Base-by-base conservation (phyloP, 1,139 yeast species). In the Wickerhamiella pararugosa region DNA sequence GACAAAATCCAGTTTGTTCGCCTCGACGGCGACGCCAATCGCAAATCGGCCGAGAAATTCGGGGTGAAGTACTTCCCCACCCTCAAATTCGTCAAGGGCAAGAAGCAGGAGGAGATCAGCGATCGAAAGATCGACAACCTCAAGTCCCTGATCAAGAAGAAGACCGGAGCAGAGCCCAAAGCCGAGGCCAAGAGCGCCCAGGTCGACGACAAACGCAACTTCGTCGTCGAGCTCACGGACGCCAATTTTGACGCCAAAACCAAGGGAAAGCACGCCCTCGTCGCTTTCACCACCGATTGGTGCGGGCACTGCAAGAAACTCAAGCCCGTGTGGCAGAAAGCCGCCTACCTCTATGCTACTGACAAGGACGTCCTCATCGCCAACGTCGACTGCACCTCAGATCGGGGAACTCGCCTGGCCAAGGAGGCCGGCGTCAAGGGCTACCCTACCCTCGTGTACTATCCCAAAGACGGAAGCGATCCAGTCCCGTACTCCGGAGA, bases 251-350 rank as follows among this genome's bases (percentile, higher is more conserved):
- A 44, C 43, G 46, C 44, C 1, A 40, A 28, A 5, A 30, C 46
- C 11, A 37, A 37, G 10, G 52, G 46, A 35, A 49, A 50, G 43
- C 27, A 42, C 41, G 61, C 59, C 3, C 42, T 61, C 37, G 62
- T 60, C 4, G 55, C 64, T 27, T 79, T 79, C 55, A 79, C 79
- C 53, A 83, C 90, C 32, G 74, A 73, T 43, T 79, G 86, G 87
- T 81, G 93, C 56, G 70, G 81, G 40, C 87, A 81, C 62, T 81
- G 92, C 62, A 73, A 75, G 59, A 69, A 65, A 43, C 60, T 81
- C 56, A 70, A 70, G 56, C 92, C 92, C 6, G 67, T 68, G 5
- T 74, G 74, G 59, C 82, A 76, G 48, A 65, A 70, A 53, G 64
- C 79, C 36, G 76, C 78, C 1, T 69, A 67, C 5, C 52, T 66